phyloP scores from a whole-genome alignment of 2,329 filamentous ascomycete species.

The Epichloe elymi region DNA sequence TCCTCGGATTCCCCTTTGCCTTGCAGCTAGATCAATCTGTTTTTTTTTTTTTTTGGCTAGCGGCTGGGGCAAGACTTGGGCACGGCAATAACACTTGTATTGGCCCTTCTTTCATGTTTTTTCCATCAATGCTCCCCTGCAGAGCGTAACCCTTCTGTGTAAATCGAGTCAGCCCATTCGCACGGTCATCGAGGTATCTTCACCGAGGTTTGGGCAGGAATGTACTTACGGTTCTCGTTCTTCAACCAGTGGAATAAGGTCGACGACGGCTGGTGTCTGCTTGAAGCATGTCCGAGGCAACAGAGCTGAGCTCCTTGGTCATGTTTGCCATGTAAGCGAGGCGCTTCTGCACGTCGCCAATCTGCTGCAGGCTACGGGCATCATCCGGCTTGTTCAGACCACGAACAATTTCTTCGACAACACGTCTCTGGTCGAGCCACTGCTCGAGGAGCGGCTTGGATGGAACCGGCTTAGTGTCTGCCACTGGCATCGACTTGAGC shows the following conservation, averaged over 20 bases:
- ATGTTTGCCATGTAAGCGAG: constrained; percentile 41
- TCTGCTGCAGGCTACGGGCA: constrained; percentile 38
- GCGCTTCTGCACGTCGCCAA: constrained; percentile 37
- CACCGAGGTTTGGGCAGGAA: background rate
- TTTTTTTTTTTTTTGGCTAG: background rate
- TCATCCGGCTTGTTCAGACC: constrained; percentile 37
- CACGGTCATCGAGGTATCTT: background rate
- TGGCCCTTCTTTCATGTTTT: background rate
- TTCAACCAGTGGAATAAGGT: constrained; percentile 4
- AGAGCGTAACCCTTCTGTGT: background rate
- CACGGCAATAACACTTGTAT: background rate
- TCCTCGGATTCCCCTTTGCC: background rate
- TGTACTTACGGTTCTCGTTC: background rate
- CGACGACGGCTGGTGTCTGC: constrained; percentile 1
- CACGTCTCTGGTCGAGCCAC: constrained; percentile 50
- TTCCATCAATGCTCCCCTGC: background rate
- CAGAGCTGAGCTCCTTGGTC: constrained; percentile 10
- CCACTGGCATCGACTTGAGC: constrained; percentile 25
- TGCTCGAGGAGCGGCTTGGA: constrained; percentile 34
- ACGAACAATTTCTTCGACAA: constrained; percentile 45
- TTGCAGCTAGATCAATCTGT: background rate
- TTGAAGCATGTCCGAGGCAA: background rate
- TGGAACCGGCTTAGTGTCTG: constrained; percentile 19
- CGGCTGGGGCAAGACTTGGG: background rate
- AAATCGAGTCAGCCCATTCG: background rate